phyloP scores from a whole-genome alignment of 140 eudicot species.

The Oenanthe javanica region DNA sequence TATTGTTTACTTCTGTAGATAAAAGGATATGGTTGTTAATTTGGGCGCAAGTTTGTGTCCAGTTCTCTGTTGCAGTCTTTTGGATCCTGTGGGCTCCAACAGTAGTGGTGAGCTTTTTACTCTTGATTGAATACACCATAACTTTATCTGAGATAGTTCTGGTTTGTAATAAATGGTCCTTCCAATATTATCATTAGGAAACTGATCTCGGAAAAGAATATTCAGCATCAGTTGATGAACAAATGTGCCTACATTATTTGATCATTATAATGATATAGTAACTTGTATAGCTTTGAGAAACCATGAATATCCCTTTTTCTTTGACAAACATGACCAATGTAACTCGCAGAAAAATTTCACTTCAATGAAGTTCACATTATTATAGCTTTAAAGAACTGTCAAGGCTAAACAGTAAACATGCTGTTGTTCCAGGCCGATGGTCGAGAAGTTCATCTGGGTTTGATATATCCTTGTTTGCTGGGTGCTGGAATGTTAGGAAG shows the following conservation, averaged over 20 bases:
- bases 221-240: neutral
- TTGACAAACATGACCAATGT: neutral
- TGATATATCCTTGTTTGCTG: slow-evolving; percentile 79
- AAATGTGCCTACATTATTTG: neutral
- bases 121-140: neutral
- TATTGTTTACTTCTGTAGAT: slow-evolving; percentile 38
- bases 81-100: slow-evolving; percentile 98
- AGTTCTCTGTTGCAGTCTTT: slow-evolving; percentile 62
- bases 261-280: neutral
- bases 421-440: slow-evolving; percentile 76
- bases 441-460: slow-evolving; percentile 65
- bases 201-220: neutral
- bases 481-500: slow-evolving; percentile 95
- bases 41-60: slow-evolving; percentile 80
- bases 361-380: neutral
- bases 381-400: neutral
- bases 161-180: neutral
- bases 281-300: neutral
- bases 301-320: neutral
- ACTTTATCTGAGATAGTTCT: neutral
- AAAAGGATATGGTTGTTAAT: slow-evolving; percentile 77
- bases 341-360: neutral
- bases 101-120: slow-evolving; percentile 55
- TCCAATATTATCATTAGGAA: neutral
- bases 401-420: neutral